These are phyloP conservation scores for Phialocephala sp. DNA, from an alignment of 2,329 filamentous ascomycete species.

Conservation along the genomic window DNA sequence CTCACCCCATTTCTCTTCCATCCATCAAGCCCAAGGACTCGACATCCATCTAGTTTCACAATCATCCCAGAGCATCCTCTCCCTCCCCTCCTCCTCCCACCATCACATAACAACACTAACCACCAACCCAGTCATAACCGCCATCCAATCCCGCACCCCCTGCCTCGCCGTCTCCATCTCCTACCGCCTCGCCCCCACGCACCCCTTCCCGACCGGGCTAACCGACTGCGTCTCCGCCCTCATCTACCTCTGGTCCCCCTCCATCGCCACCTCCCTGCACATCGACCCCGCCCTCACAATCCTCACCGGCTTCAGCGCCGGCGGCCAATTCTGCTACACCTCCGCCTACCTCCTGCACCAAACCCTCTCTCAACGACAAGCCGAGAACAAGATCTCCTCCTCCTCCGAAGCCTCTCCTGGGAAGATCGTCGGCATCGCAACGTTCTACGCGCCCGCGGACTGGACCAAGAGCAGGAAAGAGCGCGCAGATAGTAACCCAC, in stretches of 20 bases:
- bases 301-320: conserved; percentile 53
- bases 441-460: conserved; percentile 10
- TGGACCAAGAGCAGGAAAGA: conserved; percentile 20
- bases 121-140: conserved; percentile 48
- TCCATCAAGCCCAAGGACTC: too few species aligned
- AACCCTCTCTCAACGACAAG: too few species aligned
- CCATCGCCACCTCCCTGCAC: conserved; percentile 28
- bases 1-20: too few species aligned
- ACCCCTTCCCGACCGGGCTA: conserved; percentile 66
- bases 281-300: conserved; percentile 43
- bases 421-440: neutral
- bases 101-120: too few species aligned
- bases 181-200: conserved; percentile 66
- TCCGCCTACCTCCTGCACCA: conserved; percentile 24
- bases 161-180: conserved; percentile 64
- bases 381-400: too few species aligned
- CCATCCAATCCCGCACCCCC: conserved; percentile 54
- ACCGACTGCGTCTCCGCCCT: conserved; percentile 59
- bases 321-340: conserved; percentile 42
- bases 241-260: conserved; percentile 43
- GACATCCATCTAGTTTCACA: too few species aligned
- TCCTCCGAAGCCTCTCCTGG: neutral
- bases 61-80: too few species aligned
- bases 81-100: too few species aligned
- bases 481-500: conserved; percentile 6